Evolutionary conservation across 1,284 basidiomycete genomes (phyloP).

Genomic region (Heterobasidion parviporum): DNA sequence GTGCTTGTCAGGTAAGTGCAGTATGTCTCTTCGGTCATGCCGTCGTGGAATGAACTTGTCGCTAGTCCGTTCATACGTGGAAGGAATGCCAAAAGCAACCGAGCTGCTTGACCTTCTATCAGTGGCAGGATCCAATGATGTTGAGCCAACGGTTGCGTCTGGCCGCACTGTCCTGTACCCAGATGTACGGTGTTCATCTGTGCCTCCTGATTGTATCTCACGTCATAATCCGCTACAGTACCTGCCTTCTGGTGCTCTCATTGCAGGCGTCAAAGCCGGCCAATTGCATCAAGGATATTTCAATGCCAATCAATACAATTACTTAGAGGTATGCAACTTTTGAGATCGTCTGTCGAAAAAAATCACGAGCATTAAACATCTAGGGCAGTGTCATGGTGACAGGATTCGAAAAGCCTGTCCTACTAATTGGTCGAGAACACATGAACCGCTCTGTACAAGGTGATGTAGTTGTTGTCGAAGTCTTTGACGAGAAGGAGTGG

Average conservation of each 20-base stretch:
- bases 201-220: background rate
- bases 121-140: slow-evolving; percentile 48
- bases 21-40: background rate
- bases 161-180: slow-evolving; percentile 61
- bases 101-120: slow-evolving; percentile 78
- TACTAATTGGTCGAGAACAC: slow-evolving; percentile 83
- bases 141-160: slow-evolving; percentile 50
- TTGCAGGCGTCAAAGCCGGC: slow-evolving; percentile 83
- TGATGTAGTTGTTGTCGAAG: slow-evolving; percentile 87
- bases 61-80: slow-evolving; percentile 75
- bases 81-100: slow-evolving; percentile 54
- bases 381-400: slow-evolving; percentile 79
- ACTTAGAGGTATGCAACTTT: slow-evolving; percentile 67
- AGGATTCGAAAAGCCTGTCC: slow-evolving; percentile 69
- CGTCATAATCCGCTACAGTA: slow-evolving; percentile 47
- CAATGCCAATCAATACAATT: slow-evolving; percentile 94
- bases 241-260: slow-evolving; percentile 63
- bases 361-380: background rate
- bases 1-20: slow-evolving; percentile 49
- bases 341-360: background rate
- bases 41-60: background rate
- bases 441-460: slow-evolving; percentile 97
- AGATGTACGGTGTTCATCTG: slow-evolving; percentile 42
- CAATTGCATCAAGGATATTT: slow-evolving; percentile 89
- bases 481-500: slow-evolving; percentile 89